Evolutionary conservation across 345 rosid species (phyloP).

Genomic region (Rhodomyrtus tomentosa): DNA sequence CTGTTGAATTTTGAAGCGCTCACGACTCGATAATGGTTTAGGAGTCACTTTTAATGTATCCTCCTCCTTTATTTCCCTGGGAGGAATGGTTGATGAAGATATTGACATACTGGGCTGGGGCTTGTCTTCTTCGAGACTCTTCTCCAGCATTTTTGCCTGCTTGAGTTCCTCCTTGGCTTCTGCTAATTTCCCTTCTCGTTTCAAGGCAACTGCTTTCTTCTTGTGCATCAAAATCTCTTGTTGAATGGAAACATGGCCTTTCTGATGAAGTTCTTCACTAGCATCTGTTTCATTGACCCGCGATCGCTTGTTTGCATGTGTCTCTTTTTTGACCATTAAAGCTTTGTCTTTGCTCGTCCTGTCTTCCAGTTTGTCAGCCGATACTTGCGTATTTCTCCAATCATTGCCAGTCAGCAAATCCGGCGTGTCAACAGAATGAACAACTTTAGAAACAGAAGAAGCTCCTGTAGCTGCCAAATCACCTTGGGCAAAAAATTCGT

Average conservation of each 20-base stretch:
- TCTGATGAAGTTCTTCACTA: constrained; percentile 20
- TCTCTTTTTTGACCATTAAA: not conserved
- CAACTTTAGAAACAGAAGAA: constrained; percentile 9
- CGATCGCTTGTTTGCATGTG: not conserved
- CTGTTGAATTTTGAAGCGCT: constrained; percentile 82
- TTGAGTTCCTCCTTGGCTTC: constrained; percentile 81
- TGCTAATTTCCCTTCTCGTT: constrained; percentile 69
- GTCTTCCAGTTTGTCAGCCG: constrained; percentile 18
- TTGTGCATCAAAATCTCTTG: constrained; percentile 61
- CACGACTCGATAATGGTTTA: constrained; percentile 62
- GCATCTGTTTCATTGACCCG: constrained; percentile 4
- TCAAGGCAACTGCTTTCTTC: constrained; percentile 68
- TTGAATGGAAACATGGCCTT: constrained; percentile 22
- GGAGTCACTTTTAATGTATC: constrained; percentile 28
- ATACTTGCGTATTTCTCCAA: constrained; percentile 8
- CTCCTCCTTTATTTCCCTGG: constrained; percentile 28
- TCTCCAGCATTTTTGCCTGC: constrained; percentile 70
- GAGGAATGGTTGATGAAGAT: constrained; percentile 7
- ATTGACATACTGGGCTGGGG: constrained; percentile 12
- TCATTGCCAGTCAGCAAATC: constrained; percentile 41
- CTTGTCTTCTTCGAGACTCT: constrained; percentile 29
- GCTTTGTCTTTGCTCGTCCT: not conserved
- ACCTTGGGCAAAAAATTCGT: not conserved
- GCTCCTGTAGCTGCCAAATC: constrained; percentile 1
- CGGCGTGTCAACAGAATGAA: constrained; percentile 11